Percentiles rank a stretch among this genome's conserved stretches.
Evolutionary conservation across 495 filamentous ascomycete species (phyloP).

Genomic region (Filosporella fistucella): DNA sequence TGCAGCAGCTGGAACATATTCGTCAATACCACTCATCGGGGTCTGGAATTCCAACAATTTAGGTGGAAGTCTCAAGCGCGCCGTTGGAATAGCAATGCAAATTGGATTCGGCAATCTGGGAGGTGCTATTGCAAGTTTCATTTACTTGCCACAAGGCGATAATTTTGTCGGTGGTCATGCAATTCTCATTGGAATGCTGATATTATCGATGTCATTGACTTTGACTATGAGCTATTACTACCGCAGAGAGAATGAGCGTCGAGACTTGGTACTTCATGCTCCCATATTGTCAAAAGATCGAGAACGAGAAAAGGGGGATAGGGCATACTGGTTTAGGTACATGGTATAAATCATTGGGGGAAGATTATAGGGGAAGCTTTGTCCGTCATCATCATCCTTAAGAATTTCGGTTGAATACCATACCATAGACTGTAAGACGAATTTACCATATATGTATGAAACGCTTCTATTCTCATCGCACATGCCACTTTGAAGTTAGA

Average conservation of each 20-base stretch:
- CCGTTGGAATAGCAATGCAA: slow-evolving; percentile 75
- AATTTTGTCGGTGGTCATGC: slow-evolving; percentile 14
- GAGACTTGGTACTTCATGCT: background rate
- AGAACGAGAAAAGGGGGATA: background rate
- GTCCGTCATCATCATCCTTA: too few relatives aligned
- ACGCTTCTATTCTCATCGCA: too few relatives aligned
- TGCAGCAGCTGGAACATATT: slow-evolving; percentile 66
- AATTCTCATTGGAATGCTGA: slow-evolving; percentile 25
- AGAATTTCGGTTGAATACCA: too few relatives aligned
- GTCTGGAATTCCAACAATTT: slow-evolving; percentile 83
- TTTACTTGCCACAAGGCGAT: slow-evolving; percentile 48
- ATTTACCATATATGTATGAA: too few relatives aligned
- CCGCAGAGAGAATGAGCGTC: slow-evolving; percentile 1
- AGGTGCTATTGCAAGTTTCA: slow-evolving; percentile 61
- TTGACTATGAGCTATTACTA: background rate
- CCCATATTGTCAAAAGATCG: background rate
- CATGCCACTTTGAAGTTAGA: too few relatives aligned
- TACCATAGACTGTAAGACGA: too few relatives aligned
- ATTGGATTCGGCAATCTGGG: slow-evolving; percentile 75
- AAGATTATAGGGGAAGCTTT: too few relatives aligned
- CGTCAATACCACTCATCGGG: slow-evolving; percentile 65
- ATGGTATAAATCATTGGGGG: background rate
- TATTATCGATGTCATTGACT: slow-evolving; percentile 3
- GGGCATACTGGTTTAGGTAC: background rate
- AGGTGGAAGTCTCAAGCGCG: slow-evolving; percentile 71